phyloP scores from a whole-genome alignment of 169 alveolate genomes.

The Perkinsus chesapeaki region DNA sequence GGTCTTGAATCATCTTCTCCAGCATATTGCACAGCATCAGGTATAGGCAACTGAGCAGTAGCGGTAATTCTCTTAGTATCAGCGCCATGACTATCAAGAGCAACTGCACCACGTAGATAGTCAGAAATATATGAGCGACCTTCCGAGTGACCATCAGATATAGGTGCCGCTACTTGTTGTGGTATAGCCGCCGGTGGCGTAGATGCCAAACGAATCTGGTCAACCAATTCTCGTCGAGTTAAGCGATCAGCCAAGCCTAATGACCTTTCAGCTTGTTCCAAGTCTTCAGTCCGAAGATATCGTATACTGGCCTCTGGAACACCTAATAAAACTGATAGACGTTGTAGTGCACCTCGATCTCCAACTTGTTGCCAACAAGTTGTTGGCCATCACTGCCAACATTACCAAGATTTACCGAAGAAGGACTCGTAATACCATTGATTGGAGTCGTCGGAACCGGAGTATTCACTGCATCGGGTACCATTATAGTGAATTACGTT shows the following conservation, averaged over 20 bases:
- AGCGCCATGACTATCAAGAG: neutral
- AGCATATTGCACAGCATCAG: neutral
- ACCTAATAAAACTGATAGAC: neutral
- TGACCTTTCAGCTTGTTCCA: neutral
- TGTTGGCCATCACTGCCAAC: neutral
- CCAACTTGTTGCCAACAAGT: no score
- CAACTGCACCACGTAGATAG: neutral
- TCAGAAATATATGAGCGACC: neutral
- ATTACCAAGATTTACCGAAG: neutral
- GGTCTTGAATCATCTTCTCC: neutral
- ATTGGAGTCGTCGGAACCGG: neutral
- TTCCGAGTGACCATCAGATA: neutral
- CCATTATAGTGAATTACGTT: neutral
- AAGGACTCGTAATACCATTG: neutral
- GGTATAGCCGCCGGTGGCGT: no score
- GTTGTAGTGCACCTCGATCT: no score
- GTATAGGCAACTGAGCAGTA: neutral
- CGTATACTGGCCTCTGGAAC: neutral
- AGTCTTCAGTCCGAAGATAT: neutral
- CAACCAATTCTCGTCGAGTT: neutral
- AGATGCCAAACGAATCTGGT: no score
- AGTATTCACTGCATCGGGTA: neutral
- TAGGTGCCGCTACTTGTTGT: no score
- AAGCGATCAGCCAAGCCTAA: neutral
- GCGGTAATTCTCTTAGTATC: neutral